Evolutionary conservation across 257 asterid species (phyloP).

Genomic region (Handroanthus guayacan): DNA sequence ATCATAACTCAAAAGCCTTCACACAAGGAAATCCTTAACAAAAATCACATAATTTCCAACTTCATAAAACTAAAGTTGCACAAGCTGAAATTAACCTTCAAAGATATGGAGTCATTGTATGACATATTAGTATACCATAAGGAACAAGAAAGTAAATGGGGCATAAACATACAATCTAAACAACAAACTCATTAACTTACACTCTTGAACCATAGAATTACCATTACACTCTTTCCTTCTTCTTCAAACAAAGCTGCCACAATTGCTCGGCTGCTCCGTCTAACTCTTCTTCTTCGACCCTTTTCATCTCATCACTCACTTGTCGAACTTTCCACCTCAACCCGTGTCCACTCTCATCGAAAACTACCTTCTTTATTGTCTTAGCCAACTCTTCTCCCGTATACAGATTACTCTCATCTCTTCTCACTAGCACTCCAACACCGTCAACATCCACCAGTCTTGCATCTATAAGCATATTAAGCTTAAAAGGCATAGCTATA

Average conservation of each 20-base stretch:
- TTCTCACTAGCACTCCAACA: slow-evolving; percentile 39
- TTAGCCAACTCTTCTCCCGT: slow-evolving; percentile 39
- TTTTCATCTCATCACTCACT: slow-evolving; percentile 43
- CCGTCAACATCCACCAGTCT: slow-evolving; percentile 39
- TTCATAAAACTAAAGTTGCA: too few species aligned
- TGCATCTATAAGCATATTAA: slow-evolving; percentile 44
- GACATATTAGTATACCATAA: too few species aligned
- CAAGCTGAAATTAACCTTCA: too few species aligned
- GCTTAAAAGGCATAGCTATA: slow-evolving; percentile 48
- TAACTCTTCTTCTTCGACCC: neutral
- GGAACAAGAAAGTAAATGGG: too few species aligned
- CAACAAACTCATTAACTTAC: too few species aligned
- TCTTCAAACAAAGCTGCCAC: slow-evolving; percentile 38
- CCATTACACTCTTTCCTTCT: slow-evolving; percentile 6
- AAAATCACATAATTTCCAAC: too few species aligned
- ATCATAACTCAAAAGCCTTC: too few species aligned
- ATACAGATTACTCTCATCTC: slow-evolving; percentile 34
- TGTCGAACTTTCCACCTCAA: slow-evolving; percentile 38
- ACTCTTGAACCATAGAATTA: neutral
- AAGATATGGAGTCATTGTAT: too few species aligned
- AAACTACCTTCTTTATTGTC: slow-evolving; percentile 39
- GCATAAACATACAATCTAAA: too few species aligned
- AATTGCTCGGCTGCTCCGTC: slow-evolving; percentile 35
- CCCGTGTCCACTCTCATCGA: slow-evolving; percentile 32
- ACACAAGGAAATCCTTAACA: too few species aligned